phyloP scores from a whole-genome alignment of 192 early-diverging fungal genomes.

The Coemansia asiatica region DNA sequence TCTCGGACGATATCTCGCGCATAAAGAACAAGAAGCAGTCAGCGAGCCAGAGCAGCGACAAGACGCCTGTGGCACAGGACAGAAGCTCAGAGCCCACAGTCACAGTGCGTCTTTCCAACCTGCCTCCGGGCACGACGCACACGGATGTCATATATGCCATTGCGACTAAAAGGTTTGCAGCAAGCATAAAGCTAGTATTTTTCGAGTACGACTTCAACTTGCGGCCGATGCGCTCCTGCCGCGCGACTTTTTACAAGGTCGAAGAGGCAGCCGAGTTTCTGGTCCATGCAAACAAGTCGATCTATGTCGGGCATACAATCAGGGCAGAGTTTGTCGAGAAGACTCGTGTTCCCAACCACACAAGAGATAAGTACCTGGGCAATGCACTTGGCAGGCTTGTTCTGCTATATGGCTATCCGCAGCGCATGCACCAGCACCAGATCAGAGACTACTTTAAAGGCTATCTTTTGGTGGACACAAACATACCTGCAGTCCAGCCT shows the following conservation, averaged over 20 bases:
- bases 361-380: slow-evolving; percentile 26
- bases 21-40: background rate
- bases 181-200: slow-evolving; percentile 22
- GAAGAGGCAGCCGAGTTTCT: slow-evolving; percentile 26
- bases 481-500: slow-evolving; percentile 38
- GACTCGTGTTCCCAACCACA: slow-evolving; percentile 19
- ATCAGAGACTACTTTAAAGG: slow-evolving; percentile 31
- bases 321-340: slow-evolving; percentile 25
- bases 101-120: slow-evolving; percentile 33
- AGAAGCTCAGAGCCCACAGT: slow-evolving; percentile 23
- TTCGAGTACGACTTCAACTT: slow-evolving; percentile 40
- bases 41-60: background rate
- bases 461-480: slow-evolving; percentile 44
- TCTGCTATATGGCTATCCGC: slow-evolving; percentile 46
- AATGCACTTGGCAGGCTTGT: slow-evolving; percentile 32
- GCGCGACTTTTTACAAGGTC: slow-evolving; percentile 26
- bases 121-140: slow-evolving; percentile 28
- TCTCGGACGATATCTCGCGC: background rate
- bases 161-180: background rate
- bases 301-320: slow-evolving; percentile 20
- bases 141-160: slow-evolving; percentile 23
- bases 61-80: slow-evolving; percentile 13
- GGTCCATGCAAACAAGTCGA: slow-evolving; percentile 11
- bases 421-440: slow-evolving; percentile 27
- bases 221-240: slow-evolving; percentile 32